Conservation (phyloP, 164 flowering plant genomes). For the Vitis riparia region DNA sequence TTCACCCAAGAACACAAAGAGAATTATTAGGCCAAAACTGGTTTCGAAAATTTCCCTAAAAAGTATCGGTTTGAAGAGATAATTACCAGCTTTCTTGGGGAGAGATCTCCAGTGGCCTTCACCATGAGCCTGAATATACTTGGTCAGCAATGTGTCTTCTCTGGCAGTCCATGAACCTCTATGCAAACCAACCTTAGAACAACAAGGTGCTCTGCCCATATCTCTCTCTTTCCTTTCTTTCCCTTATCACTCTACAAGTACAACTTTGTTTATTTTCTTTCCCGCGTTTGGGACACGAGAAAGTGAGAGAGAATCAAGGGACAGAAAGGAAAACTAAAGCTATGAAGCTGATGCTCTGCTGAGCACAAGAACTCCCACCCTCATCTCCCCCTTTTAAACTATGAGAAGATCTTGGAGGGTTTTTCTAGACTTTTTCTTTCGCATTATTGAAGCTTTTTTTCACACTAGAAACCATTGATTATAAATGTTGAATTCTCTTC, state of each 20-base stretch:
- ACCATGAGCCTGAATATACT: slow-evolving; percentile 56
- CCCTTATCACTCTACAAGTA: neutral
- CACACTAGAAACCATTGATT: no score
- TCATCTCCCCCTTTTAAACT: neutral
- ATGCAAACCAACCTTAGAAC: slow-evolving; percentile 56
- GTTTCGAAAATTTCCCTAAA: no score
- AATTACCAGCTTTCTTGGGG: slow-evolving; percentile 62
- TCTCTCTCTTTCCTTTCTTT: slow-evolving; percentile 12
- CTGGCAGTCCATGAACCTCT: slow-evolving; percentile 72
- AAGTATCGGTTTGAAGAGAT: neutral
- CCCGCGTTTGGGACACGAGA: neutral
- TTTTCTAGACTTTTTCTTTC: neutral
- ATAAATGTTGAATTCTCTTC: no score
- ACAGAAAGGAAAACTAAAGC: neutral
- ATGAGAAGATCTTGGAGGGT: no score
- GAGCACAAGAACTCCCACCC: slow-evolving; percentile 2
- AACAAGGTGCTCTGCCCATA: slow-evolving; percentile 77
- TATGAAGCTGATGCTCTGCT: slow-evolving; percentile 5
- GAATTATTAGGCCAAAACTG: neutral
- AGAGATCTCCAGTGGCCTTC: slow-evolving; percentile 71
- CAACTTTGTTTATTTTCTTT: no score
- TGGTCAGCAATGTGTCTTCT: slow-evolving; percentile 56
- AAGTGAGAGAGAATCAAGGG: slow-evolving; percentile 1
- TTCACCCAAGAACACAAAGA: slow-evolving; percentile 6
- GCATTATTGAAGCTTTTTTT: neutral